phyloP scores from a whole-genome alignment of 2,329 filamentous ascomycete species.

The Laburnicola sp. region DNA sequence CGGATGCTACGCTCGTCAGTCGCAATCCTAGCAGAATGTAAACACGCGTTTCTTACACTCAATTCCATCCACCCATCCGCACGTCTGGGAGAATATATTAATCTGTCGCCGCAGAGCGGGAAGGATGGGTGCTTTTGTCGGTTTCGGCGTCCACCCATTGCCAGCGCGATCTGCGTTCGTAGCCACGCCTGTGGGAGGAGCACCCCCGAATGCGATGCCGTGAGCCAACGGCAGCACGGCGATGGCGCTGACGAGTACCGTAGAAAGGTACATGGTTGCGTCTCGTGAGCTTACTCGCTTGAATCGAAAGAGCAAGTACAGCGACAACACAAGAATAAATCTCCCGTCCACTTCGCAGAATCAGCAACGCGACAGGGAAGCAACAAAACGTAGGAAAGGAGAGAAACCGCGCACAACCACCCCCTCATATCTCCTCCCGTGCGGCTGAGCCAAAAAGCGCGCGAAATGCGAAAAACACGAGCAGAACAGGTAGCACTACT shows the following conservation, averaged over 20 bases:
- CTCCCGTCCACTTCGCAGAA: no score
- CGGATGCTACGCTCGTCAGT: conserved; percentile 12
- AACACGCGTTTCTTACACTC: conserved; percentile 16
- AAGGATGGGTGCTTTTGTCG: conserved; percentile 29
- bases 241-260: conserved; percentile 14
- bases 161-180: conserved; percentile 13
- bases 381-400: no score
- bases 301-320: no score
- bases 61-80: conserved; percentile 30
- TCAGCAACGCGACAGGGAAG: no score
- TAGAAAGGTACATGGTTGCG: background rate
- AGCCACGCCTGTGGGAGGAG: conserved; percentile 19
- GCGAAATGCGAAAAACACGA: no score
- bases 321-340: no score
- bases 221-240: conserved; percentile 20
- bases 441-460: no score
- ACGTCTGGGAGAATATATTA: conserved; percentile 19
- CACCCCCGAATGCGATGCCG: conserved; percentile 27
- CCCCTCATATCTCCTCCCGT: no score
- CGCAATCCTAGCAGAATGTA: background rate
- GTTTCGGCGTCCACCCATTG: conserved; percentile 21
- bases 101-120: conserved; percentile 10
- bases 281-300: no score
- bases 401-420: no score
- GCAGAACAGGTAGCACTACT: no score